A percentile compares a stretch with the other conserved stretches of the same genome.
Conservation (phyloP, 495 filamentous ascomycete species). For the Podospora didyma region DNA sequence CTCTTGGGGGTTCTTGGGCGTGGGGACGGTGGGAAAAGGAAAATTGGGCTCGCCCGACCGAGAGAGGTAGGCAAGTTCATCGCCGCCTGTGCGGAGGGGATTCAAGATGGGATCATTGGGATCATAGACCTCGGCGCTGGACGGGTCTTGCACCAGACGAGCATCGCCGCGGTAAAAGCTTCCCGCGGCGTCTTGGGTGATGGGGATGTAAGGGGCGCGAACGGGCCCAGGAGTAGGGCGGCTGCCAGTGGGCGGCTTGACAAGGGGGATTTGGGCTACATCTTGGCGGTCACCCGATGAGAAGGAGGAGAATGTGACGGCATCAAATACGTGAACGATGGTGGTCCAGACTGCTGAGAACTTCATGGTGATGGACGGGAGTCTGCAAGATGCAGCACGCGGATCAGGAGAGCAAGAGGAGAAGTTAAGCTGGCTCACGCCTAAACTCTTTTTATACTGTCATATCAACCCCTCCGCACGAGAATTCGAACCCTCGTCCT, state of each 20-base stretch:
- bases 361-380: constrained; percentile 8
- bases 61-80: background rate
- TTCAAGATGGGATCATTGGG: background rate
- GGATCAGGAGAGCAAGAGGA: background rate
- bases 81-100: constrained; percentile 1
- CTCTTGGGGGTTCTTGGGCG: constrained; percentile 12
- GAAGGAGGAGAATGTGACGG: constrained; percentile 10
- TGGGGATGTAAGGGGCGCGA: background rate
- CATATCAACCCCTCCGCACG: too few species aligned
- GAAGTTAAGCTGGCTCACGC: background rate
- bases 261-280: background rate
- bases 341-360: constrained; percentile 10
- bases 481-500: too few species aligned
- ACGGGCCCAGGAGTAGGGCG: background rate
- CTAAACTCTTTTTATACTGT: too few species aligned
- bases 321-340: constrained; percentile 11
- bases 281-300: constrained; percentile 1
- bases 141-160: background rate
- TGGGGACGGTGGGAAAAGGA: background rate
- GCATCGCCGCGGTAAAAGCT: background rate
- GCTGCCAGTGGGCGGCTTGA: background rate
- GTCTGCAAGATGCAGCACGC: background rate
- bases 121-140: constrained; percentile 2
- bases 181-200: background rate
- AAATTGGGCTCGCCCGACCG: too few species aligned